Evolutionary conservation across 306 rosid genomes (phyloP).

Genomic region (Dryas drummondii): DNA sequence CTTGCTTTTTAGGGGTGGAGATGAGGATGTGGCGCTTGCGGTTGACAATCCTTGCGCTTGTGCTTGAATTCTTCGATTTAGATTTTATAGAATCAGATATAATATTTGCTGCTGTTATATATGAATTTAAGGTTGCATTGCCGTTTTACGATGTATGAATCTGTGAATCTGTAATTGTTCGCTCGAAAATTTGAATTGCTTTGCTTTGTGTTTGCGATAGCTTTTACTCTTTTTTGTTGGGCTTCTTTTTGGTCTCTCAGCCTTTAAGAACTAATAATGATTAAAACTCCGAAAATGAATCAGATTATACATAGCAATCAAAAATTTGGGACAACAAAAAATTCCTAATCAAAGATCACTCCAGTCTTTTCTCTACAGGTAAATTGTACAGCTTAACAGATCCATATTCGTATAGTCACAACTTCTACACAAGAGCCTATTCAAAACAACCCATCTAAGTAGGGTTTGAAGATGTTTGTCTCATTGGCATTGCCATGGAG

Average conservation of each 20-base stretch:
- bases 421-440: slow-evolving; percentile 4
- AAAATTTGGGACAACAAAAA: background rate
- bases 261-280: too few species aligned
- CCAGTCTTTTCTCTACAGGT: background rate
- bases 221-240: too few species aligned
- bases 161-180: too few species aligned
- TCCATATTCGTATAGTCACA: background rate
- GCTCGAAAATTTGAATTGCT: too few species aligned
- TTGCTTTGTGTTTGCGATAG: too few species aligned
- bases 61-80: slow-evolving; percentile 37
- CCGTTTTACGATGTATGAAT: background rate
- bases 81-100: too few species aligned
- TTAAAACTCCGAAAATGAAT: too few species aligned
- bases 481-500: slow-evolving; percentile 8
- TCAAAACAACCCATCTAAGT: background rate
- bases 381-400: background rate
- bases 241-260: too few species aligned
- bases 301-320: too few species aligned
- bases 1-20: slow-evolving; percentile 58
- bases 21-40: slow-evolving; percentile 38
- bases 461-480: slow-evolving; percentile 11
- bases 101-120: too few species aligned
- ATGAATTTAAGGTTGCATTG: background rate
- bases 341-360: background rate
- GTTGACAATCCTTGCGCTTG: slow-evolving; percentile 85